Conservation (phyloP, 208 protist species). For the Zelonia costaricensis region DNA sequence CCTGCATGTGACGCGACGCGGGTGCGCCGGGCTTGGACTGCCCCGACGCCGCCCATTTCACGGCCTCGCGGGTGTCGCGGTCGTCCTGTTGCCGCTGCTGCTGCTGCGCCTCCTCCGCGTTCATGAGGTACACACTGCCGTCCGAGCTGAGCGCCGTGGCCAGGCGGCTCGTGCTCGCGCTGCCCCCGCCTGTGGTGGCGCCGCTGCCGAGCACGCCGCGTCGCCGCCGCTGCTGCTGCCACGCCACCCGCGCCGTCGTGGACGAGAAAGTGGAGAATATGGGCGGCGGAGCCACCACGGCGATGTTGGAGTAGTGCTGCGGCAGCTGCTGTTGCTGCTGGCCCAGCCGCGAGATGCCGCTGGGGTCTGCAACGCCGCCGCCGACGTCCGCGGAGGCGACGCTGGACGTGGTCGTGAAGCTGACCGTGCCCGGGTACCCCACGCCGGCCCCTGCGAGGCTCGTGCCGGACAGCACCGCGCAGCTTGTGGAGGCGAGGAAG, state of each 20-base stretch:
- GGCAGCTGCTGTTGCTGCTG: background rate
- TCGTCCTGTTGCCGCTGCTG: no score
- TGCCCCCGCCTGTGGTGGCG: background rate
- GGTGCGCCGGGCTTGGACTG: no score
- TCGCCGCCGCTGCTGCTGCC: slow-evolving; percentile 16
- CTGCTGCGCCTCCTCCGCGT: background rate
- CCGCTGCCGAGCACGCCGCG: background rate
- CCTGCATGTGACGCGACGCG: no score
- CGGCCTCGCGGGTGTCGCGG: no score
- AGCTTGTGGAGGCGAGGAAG: background rate
- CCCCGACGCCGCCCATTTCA: background rate
- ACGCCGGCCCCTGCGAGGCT: background rate
- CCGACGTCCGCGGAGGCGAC: background rate
- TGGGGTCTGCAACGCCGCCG: background rate
- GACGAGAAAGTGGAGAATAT: slow-evolving; percentile 8
- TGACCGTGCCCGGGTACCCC: slow-evolving; percentile 2
- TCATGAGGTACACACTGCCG: slow-evolving; percentile 7
- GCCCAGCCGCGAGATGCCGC: no score
- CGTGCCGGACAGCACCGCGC: no score
- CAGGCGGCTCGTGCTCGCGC: background rate
- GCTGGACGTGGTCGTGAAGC: slow-evolving; percentile 8
- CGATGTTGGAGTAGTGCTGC: slow-evolving; percentile 7
- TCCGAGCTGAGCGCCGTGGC: slow-evolving; percentile 8
- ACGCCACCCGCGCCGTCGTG: slow-evolving; percentile 10
- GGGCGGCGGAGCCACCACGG: slow-evolving; percentile 19